These are phyloP conservation scores for Arthrobotrys musiformis DNA, from an alignment of 2,329 filamentous ascomycete species.

Conservation along the genomic window DNA sequence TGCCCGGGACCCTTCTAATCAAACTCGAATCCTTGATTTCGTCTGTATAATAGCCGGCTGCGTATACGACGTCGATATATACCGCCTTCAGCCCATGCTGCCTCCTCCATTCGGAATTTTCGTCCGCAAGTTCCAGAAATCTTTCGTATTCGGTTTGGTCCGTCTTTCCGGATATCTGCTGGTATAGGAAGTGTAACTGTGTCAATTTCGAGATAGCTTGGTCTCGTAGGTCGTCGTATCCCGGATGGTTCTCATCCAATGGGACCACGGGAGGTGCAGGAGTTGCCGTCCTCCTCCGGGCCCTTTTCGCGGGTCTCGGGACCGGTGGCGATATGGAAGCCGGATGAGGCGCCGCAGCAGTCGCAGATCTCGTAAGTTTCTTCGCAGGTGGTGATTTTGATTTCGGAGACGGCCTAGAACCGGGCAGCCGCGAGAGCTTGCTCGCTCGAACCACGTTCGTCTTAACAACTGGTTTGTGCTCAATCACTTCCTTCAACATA, in stretches of 20 bases:
- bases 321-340: background rate
- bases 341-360: background rate
- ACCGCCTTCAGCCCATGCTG: conserved; percentile 44
- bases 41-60: conserved; percentile 40
- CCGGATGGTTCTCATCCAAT: conserved; percentile 48
- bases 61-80: conserved; percentile 50
- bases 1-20: conserved; percentile 34
- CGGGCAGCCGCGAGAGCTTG: conserved; percentile 19
- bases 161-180: conserved; percentile 23
- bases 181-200: conserved; percentile 44
- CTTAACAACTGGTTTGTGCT: conserved; percentile 25
- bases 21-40: conserved; percentile 40
- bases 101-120: conserved; percentile 44
- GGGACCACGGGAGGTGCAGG: conserved; percentile 35
- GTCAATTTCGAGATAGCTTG: conserved; percentile 49
- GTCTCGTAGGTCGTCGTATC: conserved; percentile 52
- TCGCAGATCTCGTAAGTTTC: conserved; percentile 8
- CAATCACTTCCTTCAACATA: conserved; percentile 40
- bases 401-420: background rate
- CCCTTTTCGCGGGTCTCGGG: background rate
- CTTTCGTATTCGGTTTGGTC: conserved; percentile 35
- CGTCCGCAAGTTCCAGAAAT: conserved; percentile 37
- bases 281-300: conserved; percentile 13
- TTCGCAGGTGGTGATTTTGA: conserved; percentile 13
- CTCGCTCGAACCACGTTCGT: conserved; percentile 27